Base-by-base conservation (phyloP, 129 eudicot species). In the Flaveria ramosissima region DNA sequence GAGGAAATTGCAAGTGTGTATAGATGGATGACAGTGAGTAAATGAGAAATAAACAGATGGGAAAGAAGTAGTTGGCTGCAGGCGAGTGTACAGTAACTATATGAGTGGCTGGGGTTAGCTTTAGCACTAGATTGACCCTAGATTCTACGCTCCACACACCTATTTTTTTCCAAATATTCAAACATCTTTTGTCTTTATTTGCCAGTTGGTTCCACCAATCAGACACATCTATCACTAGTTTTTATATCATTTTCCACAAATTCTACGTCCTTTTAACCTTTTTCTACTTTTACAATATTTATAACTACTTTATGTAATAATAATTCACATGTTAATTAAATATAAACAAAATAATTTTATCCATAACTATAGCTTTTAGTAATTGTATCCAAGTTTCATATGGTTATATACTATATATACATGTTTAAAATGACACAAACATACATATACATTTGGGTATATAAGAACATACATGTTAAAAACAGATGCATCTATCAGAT, bases 71-170 rank as follows among this genome's bases (percentile, higher is more conserved):
- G 78, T 71, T 71, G 83, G 63, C 24, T 71, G 72, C 80, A 75
- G 79, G 17, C 8, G 16, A 39, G 32, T 62, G 77, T 60, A 47
- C 77, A 51, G 73, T 71, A 17, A 52, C 26, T 23, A 43, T 14
- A 70, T 74, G 84, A 77, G 78, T 81, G 93, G 86, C 80, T 87
- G 86, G 88, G 86, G 86, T 75, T 45, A 74, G 65, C 76, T 36
- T 66, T 66, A 73, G 80, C 75, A 46, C 63, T 55, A 73, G 74
- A 76, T 82, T 46, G 74, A 68, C 55, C 76, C 78, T 72, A 76
- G 81, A 81, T 81, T 62, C 85, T 76, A 70, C 69, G 46, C 46
- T 63, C 69, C 69, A 63, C 45, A 62, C 47, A 67, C 42, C 20
- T 68, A 63, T 14, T 26, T 0, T 70, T 24, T 71, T 62, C 9